These are phyloP conservation scores for Boletus smithii DNA, from an alignment of 1,284 basidiomycete genomes.

Conservation along the genomic window DNA sequence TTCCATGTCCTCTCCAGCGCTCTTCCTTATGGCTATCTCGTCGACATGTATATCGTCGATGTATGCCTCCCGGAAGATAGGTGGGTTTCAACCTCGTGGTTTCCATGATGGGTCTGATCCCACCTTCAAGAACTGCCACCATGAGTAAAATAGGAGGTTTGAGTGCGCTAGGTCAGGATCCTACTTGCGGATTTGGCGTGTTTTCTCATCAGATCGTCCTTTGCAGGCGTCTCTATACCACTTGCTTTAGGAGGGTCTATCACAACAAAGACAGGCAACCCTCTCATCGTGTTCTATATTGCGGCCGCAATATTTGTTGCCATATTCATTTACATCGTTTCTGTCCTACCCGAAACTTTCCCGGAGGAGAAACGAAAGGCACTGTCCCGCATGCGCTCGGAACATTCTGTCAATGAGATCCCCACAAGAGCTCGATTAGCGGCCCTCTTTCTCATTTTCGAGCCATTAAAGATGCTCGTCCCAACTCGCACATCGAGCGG, in stretches of 20 bases:
- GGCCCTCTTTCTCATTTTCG: conserved; percentile 16
- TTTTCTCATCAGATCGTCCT: neutral
- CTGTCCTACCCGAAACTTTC: conserved; percentile 34
- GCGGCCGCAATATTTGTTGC: conserved; percentile 19
- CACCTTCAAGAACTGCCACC: conserved; percentile 24
- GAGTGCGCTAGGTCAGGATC: conserved; percentile 23
- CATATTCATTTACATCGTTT: conserved; percentile 21
- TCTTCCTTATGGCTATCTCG: conserved; percentile 20
- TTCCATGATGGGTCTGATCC: neutral
- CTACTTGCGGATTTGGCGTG: neutral
- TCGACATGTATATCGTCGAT: conserved; percentile 33
- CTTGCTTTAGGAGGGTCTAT: conserved; percentile 30
- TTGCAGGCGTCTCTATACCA: conserved; percentile 28
- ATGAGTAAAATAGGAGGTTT: conserved; percentile 33
- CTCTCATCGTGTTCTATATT: conserved; percentile 28
- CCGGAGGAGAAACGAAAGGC: conserved; percentile 26
- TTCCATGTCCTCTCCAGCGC: conserved; percentile 14
- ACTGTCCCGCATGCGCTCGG: conserved; percentile 12
- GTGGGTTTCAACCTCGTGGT: conserved; percentile 11
- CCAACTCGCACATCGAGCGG: conserved; percentile 26
- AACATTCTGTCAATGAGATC: neutral
- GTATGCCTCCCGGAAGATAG: conserved; percentile 26
- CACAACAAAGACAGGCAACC: conserved; percentile 27
- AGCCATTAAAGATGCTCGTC: conserved; percentile 27
- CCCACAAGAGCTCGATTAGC: neutral